phyloP scores from a whole-genome alignment of 2,329 filamentous ascomycete species.

The Botrytis medusae region DNA sequence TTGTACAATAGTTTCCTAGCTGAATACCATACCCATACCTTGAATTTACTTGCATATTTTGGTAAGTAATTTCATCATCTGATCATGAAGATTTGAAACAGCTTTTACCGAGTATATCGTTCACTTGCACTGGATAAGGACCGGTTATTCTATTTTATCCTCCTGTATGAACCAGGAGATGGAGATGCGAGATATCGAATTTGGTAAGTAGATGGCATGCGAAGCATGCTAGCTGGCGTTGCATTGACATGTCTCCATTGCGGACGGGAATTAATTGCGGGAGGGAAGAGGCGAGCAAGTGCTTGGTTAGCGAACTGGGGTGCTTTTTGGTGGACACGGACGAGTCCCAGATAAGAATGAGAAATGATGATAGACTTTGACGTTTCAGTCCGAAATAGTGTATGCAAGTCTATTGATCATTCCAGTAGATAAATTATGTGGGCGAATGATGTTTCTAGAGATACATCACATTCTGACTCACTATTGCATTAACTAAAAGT shows the following conservation, averaged over 20 bases:
- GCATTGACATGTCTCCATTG: background rate
- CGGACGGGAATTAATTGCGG: slow-evolving; percentile 5
- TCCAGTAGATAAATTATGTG: background rate
- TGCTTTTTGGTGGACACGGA: background rate
- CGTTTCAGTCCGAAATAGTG: background rate
- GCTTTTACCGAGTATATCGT: background rate
- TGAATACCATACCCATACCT: background rate
- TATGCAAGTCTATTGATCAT: background rate
- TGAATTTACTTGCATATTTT: slow-evolving; percentile 14
- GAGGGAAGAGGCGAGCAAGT: slow-evolving; percentile 18
- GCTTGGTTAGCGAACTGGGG: slow-evolving; percentile 4
- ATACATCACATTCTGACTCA: background rate
- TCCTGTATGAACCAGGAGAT: background rate
- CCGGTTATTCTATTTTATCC: background rate
- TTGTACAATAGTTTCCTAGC: background rate
- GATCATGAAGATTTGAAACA: background rate
- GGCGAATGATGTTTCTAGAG: background rate
- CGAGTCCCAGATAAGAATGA: background rate
- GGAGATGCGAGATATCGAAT: background rate
- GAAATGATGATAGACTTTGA: background rate
- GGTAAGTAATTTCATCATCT: slow-evolving; percentile 19
- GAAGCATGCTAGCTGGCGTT: background rate
- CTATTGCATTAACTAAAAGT: background rate
- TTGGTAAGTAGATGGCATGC: background rate
- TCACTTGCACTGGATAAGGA: background rate